Percentiles rank a stretch among this genome's conserved stretches.
These are phyloP conservation scores for Cicer pinnatifidum DNA, from an alignment of 306 rosid species.

Conservation along the genomic window DNA sequence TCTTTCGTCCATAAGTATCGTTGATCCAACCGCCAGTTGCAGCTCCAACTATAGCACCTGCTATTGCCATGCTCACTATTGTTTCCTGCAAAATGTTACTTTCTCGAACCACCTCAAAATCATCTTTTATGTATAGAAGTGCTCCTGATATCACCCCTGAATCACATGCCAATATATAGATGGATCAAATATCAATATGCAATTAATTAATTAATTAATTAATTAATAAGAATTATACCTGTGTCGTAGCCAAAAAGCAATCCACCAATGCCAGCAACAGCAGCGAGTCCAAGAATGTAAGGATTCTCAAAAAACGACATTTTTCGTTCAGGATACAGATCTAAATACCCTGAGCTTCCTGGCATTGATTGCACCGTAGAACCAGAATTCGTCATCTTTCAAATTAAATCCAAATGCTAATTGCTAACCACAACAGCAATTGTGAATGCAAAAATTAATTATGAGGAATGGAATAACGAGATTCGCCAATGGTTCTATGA, in stretches of 20 bases:
- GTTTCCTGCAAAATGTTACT: conserved; percentile 69
- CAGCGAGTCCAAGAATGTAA: conserved; percentile 42
- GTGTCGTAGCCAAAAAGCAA: conserved; percentile 61
- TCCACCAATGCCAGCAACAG: conserved; percentile 58
- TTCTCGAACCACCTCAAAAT: conserved; percentile 45
- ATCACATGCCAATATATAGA: not conserved
- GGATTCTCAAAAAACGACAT: conserved; percentile 51
- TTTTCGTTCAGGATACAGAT: conserved; percentile 54
- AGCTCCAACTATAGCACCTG: conserved; percentile 85
- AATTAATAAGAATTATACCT: too few species aligned
- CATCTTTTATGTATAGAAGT: conserved; percentile 53
- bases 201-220: too few species aligned
- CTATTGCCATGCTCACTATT: conserved; percentile 87
- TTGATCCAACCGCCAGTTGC: conserved; percentile 85
- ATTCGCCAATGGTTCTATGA: too few species aligned
- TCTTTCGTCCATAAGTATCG: conserved; percentile 76
- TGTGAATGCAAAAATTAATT: too few species aligned
- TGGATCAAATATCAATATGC: too few species aligned
- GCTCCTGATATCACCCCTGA: conserved; percentile 59
- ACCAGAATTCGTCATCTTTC: not conserved
- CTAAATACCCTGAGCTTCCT: conserved; percentile 59
- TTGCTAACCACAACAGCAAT: too few species aligned
- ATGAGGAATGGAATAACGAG: too few species aligned
- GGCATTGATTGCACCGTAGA: conserved; percentile 39
- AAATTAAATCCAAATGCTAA: not conserved